Conservation (phyloP, 176 grass and related monocot genomes). For the Aechmea fasciata region DNA sequence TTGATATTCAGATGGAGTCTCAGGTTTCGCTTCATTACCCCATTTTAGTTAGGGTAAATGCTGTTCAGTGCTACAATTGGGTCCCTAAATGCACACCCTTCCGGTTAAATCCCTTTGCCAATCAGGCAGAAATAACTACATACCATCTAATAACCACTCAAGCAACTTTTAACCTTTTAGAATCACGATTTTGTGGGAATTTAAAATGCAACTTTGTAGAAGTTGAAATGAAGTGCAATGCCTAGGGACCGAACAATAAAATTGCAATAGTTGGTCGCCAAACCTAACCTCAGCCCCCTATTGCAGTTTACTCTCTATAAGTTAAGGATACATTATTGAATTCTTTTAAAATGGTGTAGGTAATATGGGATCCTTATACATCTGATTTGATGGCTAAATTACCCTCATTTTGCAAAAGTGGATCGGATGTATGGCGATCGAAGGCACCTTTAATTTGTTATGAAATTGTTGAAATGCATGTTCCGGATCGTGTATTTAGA, state of each 20-base stretch:
- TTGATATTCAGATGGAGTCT: conserved; percentile 9
- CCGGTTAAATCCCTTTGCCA: too few relatives aligned
- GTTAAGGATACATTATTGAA: background rate
- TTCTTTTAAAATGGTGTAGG: background rate
- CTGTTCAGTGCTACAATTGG: too few relatives aligned
- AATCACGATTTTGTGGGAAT: too few relatives aligned
- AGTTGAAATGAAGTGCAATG: too few relatives aligned
- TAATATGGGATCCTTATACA: conserved; percentile 11
- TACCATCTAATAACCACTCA: too few relatives aligned
- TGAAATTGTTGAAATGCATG: conserved; percentile 9
- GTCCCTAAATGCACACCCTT: too few relatives aligned
- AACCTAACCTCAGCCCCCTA: too few relatives aligned
- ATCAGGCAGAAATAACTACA: too few relatives aligned
- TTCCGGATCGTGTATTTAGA: conserved; percentile 6
- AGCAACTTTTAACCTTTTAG: too few relatives aligned
- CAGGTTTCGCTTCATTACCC: background rate
- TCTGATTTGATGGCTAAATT: conserved; percentile 1
- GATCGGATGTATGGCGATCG: background rate
- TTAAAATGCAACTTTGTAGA: too few relatives aligned
- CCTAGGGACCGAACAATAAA: too few relatives aligned
- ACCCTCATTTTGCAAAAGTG: conserved; percentile 1
- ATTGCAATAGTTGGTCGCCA: too few relatives aligned
- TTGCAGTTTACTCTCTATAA: background rate
- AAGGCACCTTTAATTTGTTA: conserved; percentile 9
- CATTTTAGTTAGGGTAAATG: background rate